These are phyloP conservation scores for Malassezia brasiliensis DNA, from an alignment of 1,284 basidiomycete species.

Conservation along the genomic window DNA sequence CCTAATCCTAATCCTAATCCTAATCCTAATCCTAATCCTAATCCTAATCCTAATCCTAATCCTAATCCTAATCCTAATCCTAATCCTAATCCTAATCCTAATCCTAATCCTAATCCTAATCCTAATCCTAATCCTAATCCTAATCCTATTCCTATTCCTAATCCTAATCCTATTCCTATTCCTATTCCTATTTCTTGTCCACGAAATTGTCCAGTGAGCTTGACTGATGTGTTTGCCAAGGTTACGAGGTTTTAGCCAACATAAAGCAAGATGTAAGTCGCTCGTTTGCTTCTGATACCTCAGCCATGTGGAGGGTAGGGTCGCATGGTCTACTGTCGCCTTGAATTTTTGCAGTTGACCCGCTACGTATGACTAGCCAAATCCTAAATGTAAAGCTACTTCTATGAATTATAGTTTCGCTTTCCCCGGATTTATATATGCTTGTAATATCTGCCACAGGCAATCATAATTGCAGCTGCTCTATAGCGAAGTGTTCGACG, in stretches of 20 bases:
- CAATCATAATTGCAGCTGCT: too few species aligned
- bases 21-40: background rate
- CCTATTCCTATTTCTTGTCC: background rate
- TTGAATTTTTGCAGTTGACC: too few species aligned
- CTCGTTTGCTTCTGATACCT: background rate
- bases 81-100: background rate
- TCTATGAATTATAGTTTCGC: too few species aligned
- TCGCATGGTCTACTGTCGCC: background rate
- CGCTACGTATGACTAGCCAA: too few species aligned
- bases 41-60: background rate
- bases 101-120: too few species aligned
- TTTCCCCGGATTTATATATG: too few species aligned
- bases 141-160: background rate
- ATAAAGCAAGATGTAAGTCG: too few species aligned
- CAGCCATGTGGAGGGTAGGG: background rate
- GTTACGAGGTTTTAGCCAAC: too few species aligned
- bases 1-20: slow-evolving; percentile 2
- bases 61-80: background rate
- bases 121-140: background rate
- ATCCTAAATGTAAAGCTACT: too few species aligned
- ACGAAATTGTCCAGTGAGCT: background rate
- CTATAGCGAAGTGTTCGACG: too few species aligned
- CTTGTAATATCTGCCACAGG: too few species aligned
- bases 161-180: background rate
- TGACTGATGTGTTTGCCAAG: background rate